These are phyloP conservation scores for Oryza rufipogon DNA, from an alignment of 176 grass and related monocot genomes.

Conservation along the genomic window DNA sequence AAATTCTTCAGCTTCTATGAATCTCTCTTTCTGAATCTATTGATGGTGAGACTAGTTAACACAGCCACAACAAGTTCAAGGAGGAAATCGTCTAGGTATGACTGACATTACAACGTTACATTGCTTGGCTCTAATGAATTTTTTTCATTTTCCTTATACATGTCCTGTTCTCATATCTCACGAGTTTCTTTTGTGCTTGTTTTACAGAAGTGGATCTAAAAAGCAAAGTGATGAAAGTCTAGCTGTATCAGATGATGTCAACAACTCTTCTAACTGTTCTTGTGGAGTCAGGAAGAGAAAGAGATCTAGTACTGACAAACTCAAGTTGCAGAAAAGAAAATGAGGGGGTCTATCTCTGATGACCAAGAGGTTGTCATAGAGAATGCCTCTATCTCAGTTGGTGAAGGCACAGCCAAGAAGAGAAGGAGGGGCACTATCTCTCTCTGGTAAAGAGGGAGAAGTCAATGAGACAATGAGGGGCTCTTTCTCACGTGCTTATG, in stretches of 20 bases:
- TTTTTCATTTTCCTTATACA: neutral
- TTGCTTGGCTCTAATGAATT: slow-evolving; percentile 16
- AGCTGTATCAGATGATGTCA: slow-evolving; percentile 31
- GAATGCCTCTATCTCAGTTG: neutral
- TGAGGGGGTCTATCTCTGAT: slow-evolving; percentile 31
- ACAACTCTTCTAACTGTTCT: slow-evolving; percentile 16
- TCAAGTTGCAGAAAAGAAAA: slow-evolving; percentile 29
- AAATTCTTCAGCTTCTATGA: slow-evolving; percentile 2
- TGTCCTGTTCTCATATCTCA: slow-evolving; percentile 19
- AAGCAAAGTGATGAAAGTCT: slow-evolving; percentile 18
- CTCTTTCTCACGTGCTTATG: neutral
- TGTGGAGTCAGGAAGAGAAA: slow-evolving; percentile 35
- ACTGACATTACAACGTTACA: neutral
- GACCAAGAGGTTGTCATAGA: slow-evolving; percentile 4
- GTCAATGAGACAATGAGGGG: slow-evolving; percentile 13
- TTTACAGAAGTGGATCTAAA: slow-evolving; percentile 33
- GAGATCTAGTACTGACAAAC: slow-evolving; percentile 31
- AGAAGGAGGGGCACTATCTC: neutral
- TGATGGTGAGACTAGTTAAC: slow-evolving; percentile 1
- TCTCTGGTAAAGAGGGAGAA: neutral
- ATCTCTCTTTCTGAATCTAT: neutral
- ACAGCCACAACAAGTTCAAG: slow-evolving; percentile 13
- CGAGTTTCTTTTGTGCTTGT: slow-evolving; percentile 13
- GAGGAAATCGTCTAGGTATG: slow-evolving; percentile 33
- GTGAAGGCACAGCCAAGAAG: slow-evolving; percentile 21